A percentile compares a stretch with the other conserved stretches of the same genome.
Evolutionary conservation across 2,329 filamentous ascomycete genomes (phyloP).

Genomic region (Lomentospora prolificans): DNA sequence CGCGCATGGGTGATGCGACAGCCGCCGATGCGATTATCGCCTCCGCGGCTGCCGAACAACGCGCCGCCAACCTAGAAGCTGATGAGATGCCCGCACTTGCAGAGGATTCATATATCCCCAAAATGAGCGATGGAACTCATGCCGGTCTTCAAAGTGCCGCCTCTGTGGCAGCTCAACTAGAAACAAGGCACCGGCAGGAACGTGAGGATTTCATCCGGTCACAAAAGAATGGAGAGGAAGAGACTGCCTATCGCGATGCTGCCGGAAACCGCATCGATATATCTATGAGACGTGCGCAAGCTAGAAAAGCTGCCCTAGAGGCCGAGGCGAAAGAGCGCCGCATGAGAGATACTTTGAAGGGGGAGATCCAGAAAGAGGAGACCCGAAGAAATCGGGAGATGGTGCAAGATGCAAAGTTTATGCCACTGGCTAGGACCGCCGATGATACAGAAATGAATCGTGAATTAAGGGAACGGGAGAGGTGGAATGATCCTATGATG

Average conservation of each 20-base stretch:
- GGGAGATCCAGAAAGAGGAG: conserved; percentile 72
- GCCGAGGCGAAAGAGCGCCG: conserved; percentile 63
- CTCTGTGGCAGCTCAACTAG: conserved; percentile 61
- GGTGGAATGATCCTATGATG: conserved; percentile 94
- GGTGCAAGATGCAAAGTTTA: conserved; percentile 70
- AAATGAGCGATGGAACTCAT: conserved; percentile 80
- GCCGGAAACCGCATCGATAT: conserved; percentile 91
- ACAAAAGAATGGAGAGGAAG: conserved; percentile 43
- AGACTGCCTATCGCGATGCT: conserved; percentile 93
- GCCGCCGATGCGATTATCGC: conserved; percentile 73
- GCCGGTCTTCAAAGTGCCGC: conserved; percentile 80
- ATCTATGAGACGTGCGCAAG: conserved; percentile 79
- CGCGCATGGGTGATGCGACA: conserved; percentile 15
- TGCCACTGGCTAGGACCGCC: conserved; percentile 68
- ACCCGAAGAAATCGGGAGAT: conserved; percentile 54
- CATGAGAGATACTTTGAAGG: conserved; percentile 62
- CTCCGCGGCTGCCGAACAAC: conserved; percentile 58
- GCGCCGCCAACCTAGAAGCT: conserved; percentile 35
- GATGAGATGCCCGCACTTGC: conserved; percentile 40
- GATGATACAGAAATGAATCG: conserved; percentile 82
- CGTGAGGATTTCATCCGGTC: conserved; percentile 35
- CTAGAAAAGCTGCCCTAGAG: conserved; percentile 53
- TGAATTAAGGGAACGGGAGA: conserved; percentile 62
- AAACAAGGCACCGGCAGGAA: conserved; percentile 57
- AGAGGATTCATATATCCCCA: conserved; percentile 37